Base-by-base conservation (phyloP, 805 yeast species). In the Candida hispaniensis region DNA sequence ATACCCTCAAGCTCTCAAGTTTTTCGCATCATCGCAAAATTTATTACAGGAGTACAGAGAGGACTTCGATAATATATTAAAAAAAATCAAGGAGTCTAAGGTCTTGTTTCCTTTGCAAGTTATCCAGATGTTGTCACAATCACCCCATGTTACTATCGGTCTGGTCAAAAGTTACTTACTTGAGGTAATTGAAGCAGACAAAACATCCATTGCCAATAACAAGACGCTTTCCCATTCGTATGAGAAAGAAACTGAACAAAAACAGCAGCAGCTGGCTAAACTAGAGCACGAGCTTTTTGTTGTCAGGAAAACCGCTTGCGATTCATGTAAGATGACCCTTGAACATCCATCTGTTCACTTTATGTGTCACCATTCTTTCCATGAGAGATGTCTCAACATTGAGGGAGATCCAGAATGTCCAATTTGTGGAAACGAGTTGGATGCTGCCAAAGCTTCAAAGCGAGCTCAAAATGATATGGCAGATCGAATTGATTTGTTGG, bases 291-390 rank as follows among this genome's bases (percentile, higher is more conserved):
- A 59, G 45, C 75, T 68, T 6, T 66, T 56, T 45, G 67, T 75
- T 4, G 58, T 77, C 3, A 82, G 76, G 46, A 69, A 71, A 42
- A 65, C 73, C 16, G 63, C 62, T 21, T 86, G 95, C 49, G 60
- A 71, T 9, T 64, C 71, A 11, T 86, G 95, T 51, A 61, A 68
- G 7, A 59, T 67, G 26, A 65, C 69, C 8, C 57, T 88, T 13
- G 93, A 81, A 40, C 64, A 75, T 25, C 96, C 97, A 0, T 67
- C 77, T 2, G 70, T 80, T 1, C 93, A 81, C 47, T 91, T 88
- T 60, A 70, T 73, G 44, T 91, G 98, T 59, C 66, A 67, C 18
- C 98, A 91, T 49, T 73, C 91, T 3, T 85, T 72, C 50, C 97
- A 91, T 50, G 80, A 78, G 46, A 63, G 78, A 26, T 91, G 98